Evolutionary conservation across 2,329 filamentous ascomycete genomes (phyloP).

Genomic region (Metarhizium humberi): DNA sequence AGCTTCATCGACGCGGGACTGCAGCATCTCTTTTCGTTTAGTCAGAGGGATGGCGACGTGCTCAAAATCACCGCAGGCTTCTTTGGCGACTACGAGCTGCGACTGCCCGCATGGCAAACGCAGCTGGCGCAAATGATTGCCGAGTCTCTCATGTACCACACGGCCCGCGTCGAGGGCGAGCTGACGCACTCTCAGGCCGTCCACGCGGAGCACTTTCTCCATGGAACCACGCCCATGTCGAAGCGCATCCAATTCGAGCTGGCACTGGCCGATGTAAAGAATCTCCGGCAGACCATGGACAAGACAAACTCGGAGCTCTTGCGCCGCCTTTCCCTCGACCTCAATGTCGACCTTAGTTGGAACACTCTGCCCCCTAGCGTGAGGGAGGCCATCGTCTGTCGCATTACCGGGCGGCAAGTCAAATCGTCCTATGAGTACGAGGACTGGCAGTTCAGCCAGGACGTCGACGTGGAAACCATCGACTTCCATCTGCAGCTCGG

Average conservation of each 20-base stretch:
- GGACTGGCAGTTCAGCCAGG: neutral
- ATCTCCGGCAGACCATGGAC: constrained; percentile 14
- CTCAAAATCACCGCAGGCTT: constrained; percentile 17
- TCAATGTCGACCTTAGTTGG: constrained; percentile 24
- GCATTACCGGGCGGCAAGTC: constrained; percentile 13
- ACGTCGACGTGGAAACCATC: neutral
- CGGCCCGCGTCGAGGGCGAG: constrained; percentile 17
- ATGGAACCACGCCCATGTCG: constrained; percentile 15
- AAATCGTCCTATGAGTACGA: neutral
- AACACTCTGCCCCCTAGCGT: constrained; percentile 17
- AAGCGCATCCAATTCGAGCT: constrained; percentile 24
- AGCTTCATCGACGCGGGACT: constrained; percentile 17
- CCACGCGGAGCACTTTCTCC: constrained; percentile 23
- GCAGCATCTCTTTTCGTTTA: constrained; percentile 16
- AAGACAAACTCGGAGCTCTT: constrained; percentile 22
- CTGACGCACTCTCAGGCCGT: constrained; percentile 19
- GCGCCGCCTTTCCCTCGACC: constrained; percentile 22
- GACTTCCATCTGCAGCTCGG: neutral
- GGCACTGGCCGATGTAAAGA: neutral
- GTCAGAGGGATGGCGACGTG: constrained; percentile 10
- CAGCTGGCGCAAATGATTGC: constrained; percentile 14
- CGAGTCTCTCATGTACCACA: constrained; percentile 26
- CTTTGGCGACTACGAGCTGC: constrained; percentile 17
- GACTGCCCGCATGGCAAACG: constrained; percentile 15
- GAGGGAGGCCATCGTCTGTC: constrained; percentile 19